phyloP scores from a whole-genome alignment of 768 basidiomycete species.

The Albatrellus ellisii region DNA sequence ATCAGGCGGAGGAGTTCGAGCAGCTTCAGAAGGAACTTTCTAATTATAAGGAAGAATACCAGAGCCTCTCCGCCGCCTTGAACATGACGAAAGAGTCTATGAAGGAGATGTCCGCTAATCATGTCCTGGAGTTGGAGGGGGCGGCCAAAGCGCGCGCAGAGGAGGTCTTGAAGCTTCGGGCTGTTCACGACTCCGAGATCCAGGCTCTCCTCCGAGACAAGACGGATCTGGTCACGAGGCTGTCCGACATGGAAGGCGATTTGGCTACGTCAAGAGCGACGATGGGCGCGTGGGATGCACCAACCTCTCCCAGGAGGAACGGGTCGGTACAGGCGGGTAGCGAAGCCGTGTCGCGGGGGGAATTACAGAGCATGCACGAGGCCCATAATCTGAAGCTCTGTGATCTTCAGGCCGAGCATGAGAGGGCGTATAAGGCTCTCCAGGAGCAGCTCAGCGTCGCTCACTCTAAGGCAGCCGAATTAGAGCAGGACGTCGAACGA shows the following conservation, averaged over 20 bases:
- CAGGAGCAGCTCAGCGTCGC: conserved; percentile 45
- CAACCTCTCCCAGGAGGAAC: conserved; percentile 42
- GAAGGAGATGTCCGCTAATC: conserved; percentile 54
- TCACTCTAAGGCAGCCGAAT: conserved; percentile 33
- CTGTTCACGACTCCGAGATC: conserved; percentile 49
- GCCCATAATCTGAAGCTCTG: conserved; percentile 75
- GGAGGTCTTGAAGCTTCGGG: conserved; percentile 51
- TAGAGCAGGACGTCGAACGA: conserved; percentile 46
- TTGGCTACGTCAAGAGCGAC: conserved; percentile 50
- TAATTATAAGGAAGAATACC: conserved; percentile 55
- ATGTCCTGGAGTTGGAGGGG: conserved; percentile 62
- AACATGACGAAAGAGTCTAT: conserved; percentile 58
- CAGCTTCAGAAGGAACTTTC: conserved; percentile 47
- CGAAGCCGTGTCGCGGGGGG: conserved; percentile 54
- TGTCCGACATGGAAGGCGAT: conserved; percentile 74
- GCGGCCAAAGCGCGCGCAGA: conserved; percentile 56
- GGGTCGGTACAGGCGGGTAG: conserved; percentile 30
- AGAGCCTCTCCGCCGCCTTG: conserved; percentile 51
- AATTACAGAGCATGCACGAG: conserved; percentile 65
- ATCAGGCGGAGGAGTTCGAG: conserved; percentile 41
- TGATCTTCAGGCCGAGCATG: conserved; percentile 58
- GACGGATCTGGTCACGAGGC: conserved; percentile 40
- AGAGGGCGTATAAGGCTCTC: conserved; percentile 38
- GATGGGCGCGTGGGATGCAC: conserved; percentile 29
- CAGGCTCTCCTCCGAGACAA: conserved; percentile 43